Conservation (phyloP, 305 asterid species). For the Fraxinus greggii region DNA sequence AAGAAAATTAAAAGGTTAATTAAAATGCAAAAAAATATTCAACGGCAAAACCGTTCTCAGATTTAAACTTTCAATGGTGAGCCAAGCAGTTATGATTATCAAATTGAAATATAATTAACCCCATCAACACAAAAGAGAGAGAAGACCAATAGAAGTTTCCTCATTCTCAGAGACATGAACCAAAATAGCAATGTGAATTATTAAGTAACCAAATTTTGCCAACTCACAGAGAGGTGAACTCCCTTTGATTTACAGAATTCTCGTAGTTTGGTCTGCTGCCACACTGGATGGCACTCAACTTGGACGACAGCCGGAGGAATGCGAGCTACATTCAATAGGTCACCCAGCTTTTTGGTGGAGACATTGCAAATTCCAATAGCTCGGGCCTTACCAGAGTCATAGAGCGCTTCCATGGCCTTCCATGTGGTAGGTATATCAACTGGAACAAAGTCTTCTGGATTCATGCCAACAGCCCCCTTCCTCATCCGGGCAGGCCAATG, state of each 20-base stretch:
- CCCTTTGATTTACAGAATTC: constrained; percentile 70
- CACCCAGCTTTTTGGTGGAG: constrained; percentile 61
- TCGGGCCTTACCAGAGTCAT: constrained; percentile 65
- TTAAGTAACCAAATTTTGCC: constrained; percentile 1
- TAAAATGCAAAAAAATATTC: not conserved
- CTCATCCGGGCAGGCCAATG: constrained; percentile 76
- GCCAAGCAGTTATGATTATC: not conserved
- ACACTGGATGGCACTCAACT: constrained; percentile 80
- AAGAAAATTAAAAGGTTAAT: not conserved
- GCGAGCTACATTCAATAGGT: constrained; percentile 55
- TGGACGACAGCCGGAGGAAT: constrained; percentile 82
- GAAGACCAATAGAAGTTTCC: not conserved
- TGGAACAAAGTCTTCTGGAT: constrained; percentile 51
- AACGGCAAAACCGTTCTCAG: not conserved
- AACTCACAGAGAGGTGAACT: constrained; percentile 76
- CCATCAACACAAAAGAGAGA: not conserved
- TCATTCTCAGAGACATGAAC: not conserved
- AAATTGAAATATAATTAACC: not conserved
- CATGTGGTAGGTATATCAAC: constrained; percentile 70
- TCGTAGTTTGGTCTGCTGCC: constrained; percentile 67
- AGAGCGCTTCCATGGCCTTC: constrained; percentile 75
- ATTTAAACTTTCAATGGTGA: not conserved
- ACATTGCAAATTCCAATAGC: constrained; percentile 89
- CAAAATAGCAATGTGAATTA: not conserved
- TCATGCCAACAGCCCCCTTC: constrained; percentile 39